Evolutionary conservation across 768 basidiomycete genomes (phyloP).

Genomic region (Xerocomellus amylosporus): DNA sequence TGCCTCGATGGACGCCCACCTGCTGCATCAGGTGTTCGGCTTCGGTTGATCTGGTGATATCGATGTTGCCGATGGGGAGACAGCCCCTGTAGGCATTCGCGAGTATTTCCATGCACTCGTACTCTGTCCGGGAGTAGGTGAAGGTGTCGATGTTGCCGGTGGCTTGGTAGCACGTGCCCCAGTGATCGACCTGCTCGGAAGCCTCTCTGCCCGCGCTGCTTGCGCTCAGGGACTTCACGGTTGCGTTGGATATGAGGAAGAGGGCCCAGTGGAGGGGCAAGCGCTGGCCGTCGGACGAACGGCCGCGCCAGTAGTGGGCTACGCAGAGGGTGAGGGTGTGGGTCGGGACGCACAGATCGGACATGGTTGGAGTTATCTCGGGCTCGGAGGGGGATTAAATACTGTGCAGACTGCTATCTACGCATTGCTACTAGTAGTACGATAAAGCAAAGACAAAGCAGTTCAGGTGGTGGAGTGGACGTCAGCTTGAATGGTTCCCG

Average conservation of each 20-base stretch:
- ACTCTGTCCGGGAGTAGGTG: slow-evolving; percentile 24
- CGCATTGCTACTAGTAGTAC: neutral
- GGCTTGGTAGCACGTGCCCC: slow-evolving; percentile 31
- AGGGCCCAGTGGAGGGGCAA: slow-evolving; percentile 32
- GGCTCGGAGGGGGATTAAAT: slow-evolving; percentile 2
- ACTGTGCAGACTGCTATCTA: slow-evolving; percentile 3
- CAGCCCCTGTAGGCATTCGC: slow-evolving; percentile 30
- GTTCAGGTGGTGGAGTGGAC: neutral
- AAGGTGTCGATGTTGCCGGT: slow-evolving; percentile 31
- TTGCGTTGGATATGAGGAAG: slow-evolving; percentile 28
- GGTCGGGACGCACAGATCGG: slow-evolving; percentile 1
- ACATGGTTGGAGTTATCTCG: slow-evolving; percentile 13
- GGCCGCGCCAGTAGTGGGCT: slow-evolving; percentile 32
- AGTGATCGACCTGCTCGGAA: slow-evolving; percentile 28
- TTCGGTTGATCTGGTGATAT: slow-evolving; percentile 11
- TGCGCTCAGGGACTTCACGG: slow-evolving; percentile 14
- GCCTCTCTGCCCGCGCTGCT: slow-evolving; percentile 24
- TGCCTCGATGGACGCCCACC: slow-evolving; percentile 24
- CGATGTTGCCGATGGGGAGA: slow-evolving; percentile 24
- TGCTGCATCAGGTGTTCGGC: slow-evolving; percentile 22
- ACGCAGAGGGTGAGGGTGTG: slow-evolving; percentile 26
- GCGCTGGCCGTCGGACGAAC: slow-evolving; percentile 18
- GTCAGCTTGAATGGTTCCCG: slow-evolving; percentile 19
- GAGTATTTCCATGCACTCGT: slow-evolving; percentile 33
- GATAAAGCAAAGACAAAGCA: slow-evolving; percentile 21